Evolutionary conservation across 2,329 filamentous ascomycete genomes (phyloP), one percentile per base, ranked within the genome.

Genomic region (Conoideocrella luteorostrata): DNA sequence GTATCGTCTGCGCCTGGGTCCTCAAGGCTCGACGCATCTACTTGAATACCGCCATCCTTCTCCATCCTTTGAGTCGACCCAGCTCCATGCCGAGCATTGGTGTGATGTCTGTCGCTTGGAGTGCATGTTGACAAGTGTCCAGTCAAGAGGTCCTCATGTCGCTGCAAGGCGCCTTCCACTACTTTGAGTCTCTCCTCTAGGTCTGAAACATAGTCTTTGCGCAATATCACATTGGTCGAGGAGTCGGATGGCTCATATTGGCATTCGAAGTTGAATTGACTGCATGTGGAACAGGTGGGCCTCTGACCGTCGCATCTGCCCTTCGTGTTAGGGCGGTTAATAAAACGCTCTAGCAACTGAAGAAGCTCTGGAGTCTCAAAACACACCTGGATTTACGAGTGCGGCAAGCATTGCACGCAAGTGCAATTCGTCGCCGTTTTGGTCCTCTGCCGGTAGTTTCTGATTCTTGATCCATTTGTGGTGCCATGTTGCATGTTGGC

Each of bases 371-470:
- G n/a, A 13, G 28, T 2, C 24, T n/a, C n/a, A 34, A 24, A 44
- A 47, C 44, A 15, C 49, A 54, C 42, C 50, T 49, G 15, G 54
- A 55, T 38, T 56, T 56, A 29, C 54, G 52, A 10, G 45, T 39
- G 7, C 54, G 50, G 39, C 54, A 56, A 9, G 45, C 40, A 32
- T 42, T 50, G 39, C 24, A 47, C 29, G 9, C 45, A 28, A 11
- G 30, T 28, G 23, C 34, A 40, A 35, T 35, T 10, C 33, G 33
- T n/a, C 33, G 33, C 15, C 15, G 33, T 15, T 35, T 35, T 7
- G 26, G 26, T 13, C 7, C 26, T 28, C 13, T 7, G 7, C 13
- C 26, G 7, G 7, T 28, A 7, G 26, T 7, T 13, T 28, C 26
- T 13, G 26, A 28, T 7, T 13, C 26, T 28, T 28, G 26, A 28